A percentile compares a stretch with the other conserved stretches of the same genome.
Conservation (phyloP, 768 basidiomycete species). For the Lanmaoa rubissima region DNA sequence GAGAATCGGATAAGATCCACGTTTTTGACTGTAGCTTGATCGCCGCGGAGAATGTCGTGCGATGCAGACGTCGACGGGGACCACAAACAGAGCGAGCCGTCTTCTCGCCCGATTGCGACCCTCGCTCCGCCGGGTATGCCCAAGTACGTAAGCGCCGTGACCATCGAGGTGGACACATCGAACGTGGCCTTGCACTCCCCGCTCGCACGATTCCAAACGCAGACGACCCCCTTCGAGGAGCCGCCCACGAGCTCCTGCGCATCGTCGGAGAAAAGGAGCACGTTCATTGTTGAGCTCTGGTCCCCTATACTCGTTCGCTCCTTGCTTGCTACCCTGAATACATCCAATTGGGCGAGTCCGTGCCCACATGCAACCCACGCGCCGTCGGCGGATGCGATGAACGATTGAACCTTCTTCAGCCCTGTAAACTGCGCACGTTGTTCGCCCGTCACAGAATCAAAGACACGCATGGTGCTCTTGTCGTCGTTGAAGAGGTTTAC, state of each 20-base stretch:
- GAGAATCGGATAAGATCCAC: constrained; percentile 8
- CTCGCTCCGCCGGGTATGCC: neutral
- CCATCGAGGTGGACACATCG: neutral
- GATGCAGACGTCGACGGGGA: constrained; percentile 11
- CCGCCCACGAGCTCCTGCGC: constrained; percentile 19
- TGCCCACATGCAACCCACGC: constrained; percentile 3
- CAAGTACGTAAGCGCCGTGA: constrained; percentile 19
- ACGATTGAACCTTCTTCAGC: constrained; percentile 6
- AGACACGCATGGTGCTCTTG: constrained; percentile 10
- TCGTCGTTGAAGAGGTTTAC: neutral
- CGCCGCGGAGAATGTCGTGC: constrained; percentile 3
- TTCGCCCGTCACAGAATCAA: constrained; percentile 9
- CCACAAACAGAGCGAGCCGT: constrained; percentile 21
- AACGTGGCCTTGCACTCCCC: constrained; percentile 14
- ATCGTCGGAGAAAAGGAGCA: constrained; percentile 19
- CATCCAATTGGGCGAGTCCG: neutral
- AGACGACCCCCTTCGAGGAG: constrained; percentile 12
- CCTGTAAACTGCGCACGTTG: constrained; percentile 6
- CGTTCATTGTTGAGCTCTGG: neutral
- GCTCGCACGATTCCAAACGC: constrained; percentile 19
- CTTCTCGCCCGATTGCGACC: constrained; percentile 19
- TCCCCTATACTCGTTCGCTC: neutral
- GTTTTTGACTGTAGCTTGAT: constrained; percentile 4
- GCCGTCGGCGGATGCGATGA: neutral
- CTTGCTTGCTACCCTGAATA: neutral